Conservation (phyloP, 2,329 filamentous ascomycete species). For the Colletotrichum ledebouriae region DNA sequence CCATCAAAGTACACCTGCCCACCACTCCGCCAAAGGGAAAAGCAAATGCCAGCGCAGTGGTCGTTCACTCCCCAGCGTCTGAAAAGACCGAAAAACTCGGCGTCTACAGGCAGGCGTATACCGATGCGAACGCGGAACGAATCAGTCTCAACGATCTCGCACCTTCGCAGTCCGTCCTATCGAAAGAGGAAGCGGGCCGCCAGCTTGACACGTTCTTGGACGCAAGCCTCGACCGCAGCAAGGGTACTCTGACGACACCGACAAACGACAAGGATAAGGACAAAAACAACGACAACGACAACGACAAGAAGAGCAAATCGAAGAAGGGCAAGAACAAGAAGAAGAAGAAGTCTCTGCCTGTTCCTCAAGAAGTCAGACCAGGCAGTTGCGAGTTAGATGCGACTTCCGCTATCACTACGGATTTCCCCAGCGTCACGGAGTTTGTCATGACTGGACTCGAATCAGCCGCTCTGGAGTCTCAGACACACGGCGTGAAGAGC, state of each 20-base stretch:
- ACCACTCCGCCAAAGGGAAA: conserved; percentile 17
- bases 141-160: not conserved
- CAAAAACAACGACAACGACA: conserved; percentile 34
- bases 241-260: not conserved
- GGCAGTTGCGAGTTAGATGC: too few species aligned
- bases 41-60: not conserved
- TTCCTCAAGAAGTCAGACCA: too few species aligned
- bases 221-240: not conserved
- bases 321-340: conserved; percentile 50
- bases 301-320: conserved; percentile 44
- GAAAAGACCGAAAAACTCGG: not conserved
- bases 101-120: not conserved
- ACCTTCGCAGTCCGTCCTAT: not conserved
- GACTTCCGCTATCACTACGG: too few species aligned
- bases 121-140: not conserved
- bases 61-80: not conserved
- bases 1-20: conserved; percentile 35
- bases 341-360: conserved; percentile 37
- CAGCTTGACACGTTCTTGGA: not conserved
- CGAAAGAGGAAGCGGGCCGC: not conserved
- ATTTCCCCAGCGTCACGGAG: not conserved
- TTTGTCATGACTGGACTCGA: not conserved
- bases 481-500: conserved; percentile 30
- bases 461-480: not conserved
- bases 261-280: not conserved